Percentiles rank a stretch among this genome's conserved stretches.
Evolutionary conservation across 495 filamentous ascomycete species (phyloP).

Genomic region (Aspergillus mulundensis): DNA sequence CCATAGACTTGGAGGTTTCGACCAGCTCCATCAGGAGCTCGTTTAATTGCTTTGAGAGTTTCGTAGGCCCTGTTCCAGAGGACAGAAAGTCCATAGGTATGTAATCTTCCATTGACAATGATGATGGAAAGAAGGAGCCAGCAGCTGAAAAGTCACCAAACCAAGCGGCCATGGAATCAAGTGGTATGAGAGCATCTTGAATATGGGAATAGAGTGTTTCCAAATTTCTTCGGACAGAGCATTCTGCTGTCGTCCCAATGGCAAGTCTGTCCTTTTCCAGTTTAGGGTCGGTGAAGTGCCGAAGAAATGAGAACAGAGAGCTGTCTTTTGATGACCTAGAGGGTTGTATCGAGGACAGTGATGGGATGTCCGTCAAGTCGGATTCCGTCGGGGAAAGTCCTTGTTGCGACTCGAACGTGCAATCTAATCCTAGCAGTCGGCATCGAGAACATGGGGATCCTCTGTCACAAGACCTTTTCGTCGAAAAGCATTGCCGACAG

Average conservation of each 20-base stretch:
- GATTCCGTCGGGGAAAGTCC: not conserved
- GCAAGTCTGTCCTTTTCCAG: constrained; percentile 32
- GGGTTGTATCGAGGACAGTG: constrained; percentile 51
- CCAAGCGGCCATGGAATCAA: constrained; percentile 16
- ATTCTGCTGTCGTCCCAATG: constrained; percentile 35
- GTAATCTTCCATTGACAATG: constrained; percentile 16
- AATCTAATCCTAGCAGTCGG: constrained; percentile 20
- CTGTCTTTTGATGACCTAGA: constrained; percentile 38
- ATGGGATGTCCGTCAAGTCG: constrained; percentile 7
- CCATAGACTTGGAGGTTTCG: constrained; percentile 34
- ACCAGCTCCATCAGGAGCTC: constrained; percentile 28
- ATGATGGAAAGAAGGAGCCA: constrained; percentile 17
- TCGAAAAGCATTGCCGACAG: constrained; percentile 30
- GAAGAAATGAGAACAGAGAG: constrained; percentile 30
- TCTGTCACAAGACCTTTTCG: constrained; percentile 32
- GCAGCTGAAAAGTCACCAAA: constrained; percentile 12
- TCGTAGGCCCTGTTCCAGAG: constrained; percentile 24
- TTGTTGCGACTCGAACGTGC: constrained; percentile 18
- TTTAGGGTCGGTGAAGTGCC: constrained; percentile 32
- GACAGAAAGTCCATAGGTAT: constrained; percentile 17
- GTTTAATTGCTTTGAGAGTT: constrained; percentile 29
- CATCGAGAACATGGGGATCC: constrained; percentile 30
- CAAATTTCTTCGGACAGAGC: constrained; percentile 30
- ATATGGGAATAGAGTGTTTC: constrained; percentile 30
- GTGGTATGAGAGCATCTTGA: constrained; percentile 29